A percentile compares a stretch with the other conserved stretches of the same genome.
Conservation (phyloP, 495 filamentous ascomycete genomes). For the Talaromyces nanjingensis region DNA sequence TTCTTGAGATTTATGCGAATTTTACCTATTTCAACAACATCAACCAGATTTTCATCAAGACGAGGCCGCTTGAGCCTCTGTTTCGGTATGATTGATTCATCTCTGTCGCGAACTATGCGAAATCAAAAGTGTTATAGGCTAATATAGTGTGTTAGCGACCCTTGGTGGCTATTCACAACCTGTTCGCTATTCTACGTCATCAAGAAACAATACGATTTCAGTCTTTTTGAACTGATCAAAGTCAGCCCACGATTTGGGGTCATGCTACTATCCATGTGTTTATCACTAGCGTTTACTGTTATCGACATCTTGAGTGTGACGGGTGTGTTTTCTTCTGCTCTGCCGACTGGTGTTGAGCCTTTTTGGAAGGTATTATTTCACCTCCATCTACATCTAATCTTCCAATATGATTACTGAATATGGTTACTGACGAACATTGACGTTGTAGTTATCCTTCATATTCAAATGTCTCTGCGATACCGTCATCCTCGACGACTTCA, state of each 20-base stretch:
- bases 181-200: constrained; percentile 47
- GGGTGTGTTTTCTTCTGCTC: constrained; percentile 18
- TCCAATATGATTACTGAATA: too few relatives aligned
- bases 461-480: constrained; percentile 45
- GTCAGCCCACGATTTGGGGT: constrained; percentile 50
- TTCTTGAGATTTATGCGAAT: constrained; percentile 42
- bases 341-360: constrained; percentile 31
- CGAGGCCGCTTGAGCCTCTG: constrained; percentile 45
- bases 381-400: neutral
- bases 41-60: constrained; percentile 42
- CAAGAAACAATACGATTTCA: constrained; percentile 45
- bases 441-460: constrained; percentile 27
- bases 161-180: constrained; percentile 55
- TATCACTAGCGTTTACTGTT: constrained; percentile 47
- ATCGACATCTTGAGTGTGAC: constrained; percentile 36
- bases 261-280: constrained; percentile 47
- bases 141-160: constrained; percentile 32
- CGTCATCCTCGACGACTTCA: constrained; percentile 43
- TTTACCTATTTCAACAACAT: constrained; percentile 45
- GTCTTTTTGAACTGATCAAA: constrained; percentile 36
- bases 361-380: constrained; percentile 34
- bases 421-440: neutral
- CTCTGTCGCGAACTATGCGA: too few relatives aligned
- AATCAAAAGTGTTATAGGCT: neutral
- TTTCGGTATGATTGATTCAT: constrained; percentile 26